Evolutionary conservation across 2,329 filamentous ascomycete genomes (phyloP), one percentile per base, ranked within the genome.

Genomic region (Penicillium sumatraense): DNA sequence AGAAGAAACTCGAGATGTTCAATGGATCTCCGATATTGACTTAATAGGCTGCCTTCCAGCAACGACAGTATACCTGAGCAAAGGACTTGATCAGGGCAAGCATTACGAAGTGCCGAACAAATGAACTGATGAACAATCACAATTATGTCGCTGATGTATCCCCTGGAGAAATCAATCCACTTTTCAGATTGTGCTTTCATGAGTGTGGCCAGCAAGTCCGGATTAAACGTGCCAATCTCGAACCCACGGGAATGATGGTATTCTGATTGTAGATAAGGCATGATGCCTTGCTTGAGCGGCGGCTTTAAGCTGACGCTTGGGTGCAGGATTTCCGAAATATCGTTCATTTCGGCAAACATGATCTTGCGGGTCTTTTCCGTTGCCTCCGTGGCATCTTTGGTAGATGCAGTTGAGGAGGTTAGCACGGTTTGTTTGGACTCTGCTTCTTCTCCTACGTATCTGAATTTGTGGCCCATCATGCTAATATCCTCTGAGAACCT

Each of bases 221-320:
- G 21, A 42, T 51, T 51, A 36, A 42, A 51, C 1, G 36, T 51
- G 2, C 48, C 48, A 18, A 51, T 51, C 23, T 51, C 48, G 33
- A 51, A 51, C 2, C 48, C 48, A 3, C 48, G 35, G 1, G 35
- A 51, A 3, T 42, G n/a, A 8, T 14, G 35, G 21, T 51, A 42
- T 23, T 21, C 21, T 11, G 3, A 9, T 20, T 7, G 26, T 36
- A 29, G 29, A 49, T 6, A 20, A 3, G 26, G 26, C 26, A 27
- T 24, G 14, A 18, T 8, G 26, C n/a, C n/a, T n/a, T n/a, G n/a
- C n/a, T n/a, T n/a, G n/a, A n/a, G n/a, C n/a, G n/a, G n/a, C n/a
- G n/a, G n/a, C n/a, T n/a, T n/a, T n/a, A n/a, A n/a, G n/a, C n/a
- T n/a, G n/a, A n/a, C n/a, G n/a, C n/a, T n/a, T n/a, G n/a, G n/a